Evolutionary conservation across 1,139 yeast species (phyloP), one percentile per base, ranked within the genome.

Genomic region (Suhomyces kunorum): DNA sequence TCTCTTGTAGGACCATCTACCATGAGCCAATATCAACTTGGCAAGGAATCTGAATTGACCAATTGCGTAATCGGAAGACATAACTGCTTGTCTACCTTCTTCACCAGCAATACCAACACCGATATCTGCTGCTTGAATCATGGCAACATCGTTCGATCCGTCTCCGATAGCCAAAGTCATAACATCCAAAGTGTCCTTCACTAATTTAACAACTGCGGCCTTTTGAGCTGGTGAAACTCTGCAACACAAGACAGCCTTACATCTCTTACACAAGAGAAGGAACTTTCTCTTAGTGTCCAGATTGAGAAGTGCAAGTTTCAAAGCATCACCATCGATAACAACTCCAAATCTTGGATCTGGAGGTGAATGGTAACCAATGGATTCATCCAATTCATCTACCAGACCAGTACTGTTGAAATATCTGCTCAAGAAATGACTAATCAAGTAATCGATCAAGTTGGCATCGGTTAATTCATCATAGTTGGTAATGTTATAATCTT

Each of bases 61-160:
- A 61, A 92, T 71, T 2, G 97, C 98, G 65, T 89, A 92, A 69
- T 92, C 98, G 0, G 97, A 86, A 7, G 95, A 85, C 98, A 92
- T 92, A 8, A 83, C 98, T 11, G 98, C 98, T 62, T 90, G 98
- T 36, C 98, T 75, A 51, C 98, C 98, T 71, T 92, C 98, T 66
- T 88, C 95, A 61, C 98, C 98, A 34, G 96, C 95, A 54, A 92
- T 92, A 64, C 98, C 98, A 35, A 92, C 94, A 53, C 98, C 98
- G 24, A 92, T 94, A 65, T 92, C 94, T 1, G 98, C 98, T 27
- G 95, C 89, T 61, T 92, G 98, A 52, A 92, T 92, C 98, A 92
- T 92, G 5, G 98, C 95, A 47, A 92, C 98, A 66, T 92, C 98
- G 59, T 92, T 92, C 28, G 98, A 95, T 44, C 98, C 98, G 63